These are phyloP conservation scores for Closterium sp. DNA, from an alignment of 139 green algal species.

Conservation along the genomic window DNA sequence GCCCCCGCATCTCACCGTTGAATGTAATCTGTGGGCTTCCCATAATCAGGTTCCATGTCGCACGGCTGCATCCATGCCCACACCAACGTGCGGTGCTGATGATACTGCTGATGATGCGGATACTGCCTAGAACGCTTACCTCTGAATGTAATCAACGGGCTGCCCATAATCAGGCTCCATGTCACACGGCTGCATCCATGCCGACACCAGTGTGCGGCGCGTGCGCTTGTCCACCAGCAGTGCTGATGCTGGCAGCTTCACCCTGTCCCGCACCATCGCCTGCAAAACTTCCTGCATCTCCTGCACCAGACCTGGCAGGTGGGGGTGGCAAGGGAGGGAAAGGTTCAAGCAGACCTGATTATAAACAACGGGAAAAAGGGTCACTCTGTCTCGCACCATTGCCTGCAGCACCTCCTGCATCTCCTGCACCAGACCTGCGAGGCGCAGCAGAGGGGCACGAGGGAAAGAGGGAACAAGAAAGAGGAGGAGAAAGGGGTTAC, in stretches of 20 bases:
- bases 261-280: neutral
- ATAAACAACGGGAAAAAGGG: neutral
- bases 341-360: too few relatives aligned
- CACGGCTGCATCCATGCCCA: neutral
- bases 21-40: too few relatives aligned
- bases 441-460: too few relatives aligned
- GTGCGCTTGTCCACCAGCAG: neutral
- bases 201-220: neutral
- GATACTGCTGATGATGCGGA: too few relatives aligned
- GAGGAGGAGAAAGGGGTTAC: too few relatives aligned
- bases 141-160: neutral
- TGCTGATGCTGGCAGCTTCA: neutral
- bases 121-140: too few relatives aligned
- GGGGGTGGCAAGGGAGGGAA: too few relatives aligned
- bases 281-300: neutral
- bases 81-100: too few relatives aligned
- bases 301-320: neutral
- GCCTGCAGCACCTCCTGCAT: neutral
- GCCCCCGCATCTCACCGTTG: neutral
- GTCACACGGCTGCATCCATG: constrained; percentile 8
- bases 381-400: neutral
- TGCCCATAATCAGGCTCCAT: neutral
- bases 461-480: too few relatives aligned
- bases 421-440: neutral
- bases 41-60: neutral